Base-by-base conservation (phyloP, 805 yeast genomes). In the Ogataea henricii region DNA sequence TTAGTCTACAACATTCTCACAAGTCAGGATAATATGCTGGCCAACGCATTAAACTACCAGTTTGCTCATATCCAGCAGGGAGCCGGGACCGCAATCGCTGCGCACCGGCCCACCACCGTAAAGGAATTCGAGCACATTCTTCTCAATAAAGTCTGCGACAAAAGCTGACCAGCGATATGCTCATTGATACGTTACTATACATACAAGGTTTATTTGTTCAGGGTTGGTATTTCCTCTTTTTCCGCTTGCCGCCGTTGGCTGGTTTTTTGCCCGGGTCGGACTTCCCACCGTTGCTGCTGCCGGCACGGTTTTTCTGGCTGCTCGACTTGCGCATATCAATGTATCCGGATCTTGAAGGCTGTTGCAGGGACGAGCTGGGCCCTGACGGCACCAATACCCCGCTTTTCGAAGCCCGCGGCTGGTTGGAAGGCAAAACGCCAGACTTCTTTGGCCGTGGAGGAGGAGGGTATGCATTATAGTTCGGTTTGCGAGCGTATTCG, bases 401-500 rank as follows among this genome's bases (percentile, higher is more conserved):
- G 56, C 42, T 26, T 52, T 55, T 37, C 38, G 40, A 13, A 14
- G 45, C 40, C 18, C 44, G 22, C 3, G 56, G 43, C 12, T 62
- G 63, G 2, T 48, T 42, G 9, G 53, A 27, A 13, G 61, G 57
- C 16, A 53, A 23, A 7, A 46, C 43, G 1, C 55, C 55, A 4
- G 53, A 47, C 16, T 45, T 48, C 26, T 50, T 51, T 4, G 55
- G 44, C n/a, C 41, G 36, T 18, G 59, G 56, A 5, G 57, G 58
- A 6, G 66, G 64, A 8, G 63, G 62, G 21, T 55, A 55, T 16
- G 46, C 52, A 36, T 57, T 59, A 37, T 56, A 59, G 40, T 60
- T 56, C 8, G 52, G 32, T 22, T 45, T 52, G 17, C 38, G 30
- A 13, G 38, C 34, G 38, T 36, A 35, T 18, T 51, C 46, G 13